A percentile compares a stretch with the other conserved stretches of the same genome.
phyloP scores from a whole-genome alignment of 768 basidiomycete genomes.

The Lyophyllum atratum region DNA sequence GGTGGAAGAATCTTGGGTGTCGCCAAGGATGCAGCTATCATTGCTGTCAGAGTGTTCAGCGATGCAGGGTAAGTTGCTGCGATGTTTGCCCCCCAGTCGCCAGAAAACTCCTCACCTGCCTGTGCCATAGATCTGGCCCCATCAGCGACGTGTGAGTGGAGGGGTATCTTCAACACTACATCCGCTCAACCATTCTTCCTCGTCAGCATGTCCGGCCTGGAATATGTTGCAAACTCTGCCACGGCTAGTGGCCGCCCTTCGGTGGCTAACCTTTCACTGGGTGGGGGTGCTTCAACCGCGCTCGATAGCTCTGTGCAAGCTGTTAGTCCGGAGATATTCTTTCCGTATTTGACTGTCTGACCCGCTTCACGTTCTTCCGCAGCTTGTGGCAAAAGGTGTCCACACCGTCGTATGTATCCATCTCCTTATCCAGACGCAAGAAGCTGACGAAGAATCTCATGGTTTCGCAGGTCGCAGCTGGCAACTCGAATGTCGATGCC shows the following conservation, averaged over 20 bases:
- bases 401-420: neutral
- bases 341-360: neutral
- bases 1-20: slow-evolving; percentile 10
- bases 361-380: no score
- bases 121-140: neutral
- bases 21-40: slow-evolving; percentile 23
- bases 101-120: neutral
- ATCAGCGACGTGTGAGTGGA: neutral
- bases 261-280: slow-evolving; percentile 8
- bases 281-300: neutral
- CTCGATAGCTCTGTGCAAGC: slow-evolving; percentile 2
- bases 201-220: slow-evolving; percentile 2
- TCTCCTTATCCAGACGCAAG: neutral
- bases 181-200: neutral
- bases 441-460: neutral
- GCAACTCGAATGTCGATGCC: slow-evolving; percentile 31
- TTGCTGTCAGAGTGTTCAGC: slow-evolving; percentile 3
- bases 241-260: slow-evolving; percentile 1
- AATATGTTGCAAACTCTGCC: neutral
- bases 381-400: neutral
- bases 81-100: neutral
- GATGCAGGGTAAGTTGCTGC: neutral
- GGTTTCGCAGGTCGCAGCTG: slow-evolving; percentile 22
- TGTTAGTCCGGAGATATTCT: neutral
- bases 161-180: neutral